Conservation (phyloP, 495 filamentous ascomycete species). For the Arthonia radiata region DNA sequence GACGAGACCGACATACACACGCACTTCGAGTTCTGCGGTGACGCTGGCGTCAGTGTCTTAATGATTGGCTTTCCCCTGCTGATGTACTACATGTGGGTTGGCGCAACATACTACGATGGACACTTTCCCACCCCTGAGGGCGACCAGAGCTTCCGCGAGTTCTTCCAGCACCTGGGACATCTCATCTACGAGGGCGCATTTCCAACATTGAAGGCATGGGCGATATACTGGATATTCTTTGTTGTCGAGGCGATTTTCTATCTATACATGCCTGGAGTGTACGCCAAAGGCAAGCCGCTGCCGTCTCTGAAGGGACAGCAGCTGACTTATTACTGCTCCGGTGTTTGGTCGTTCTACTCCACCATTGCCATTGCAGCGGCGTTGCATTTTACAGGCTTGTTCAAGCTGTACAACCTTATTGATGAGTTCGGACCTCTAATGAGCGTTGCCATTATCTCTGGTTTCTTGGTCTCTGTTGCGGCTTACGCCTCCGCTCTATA, state of each 20-base stretch:
- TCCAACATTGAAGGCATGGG: conserved; percentile 57
- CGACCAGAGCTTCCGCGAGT: conserved; percentile 40
- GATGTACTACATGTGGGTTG: conserved; percentile 99
- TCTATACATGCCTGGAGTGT: conserved; percentile 61
- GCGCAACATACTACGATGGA: conserved; percentile 72
- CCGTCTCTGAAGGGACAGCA: conserved; percentile 58
- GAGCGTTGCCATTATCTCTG: conserved; percentile 73
- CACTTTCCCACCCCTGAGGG: conserved; percentile 42
- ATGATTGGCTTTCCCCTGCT: conserved; percentile 81
- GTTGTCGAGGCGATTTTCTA: conserved; percentile 63
- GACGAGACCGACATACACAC: no score
- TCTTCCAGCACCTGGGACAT: conserved; percentile 35
- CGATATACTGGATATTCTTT: conserved; percentile 82
- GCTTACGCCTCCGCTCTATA: conserved; percentile 64
- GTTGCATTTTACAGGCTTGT: conserved; percentile 60
- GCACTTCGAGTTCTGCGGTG: conserved; percentile 79
- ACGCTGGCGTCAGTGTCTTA: conserved; percentile 46
- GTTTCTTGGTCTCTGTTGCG: conserved; percentile 50
- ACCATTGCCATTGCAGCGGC: conserved; percentile 41
- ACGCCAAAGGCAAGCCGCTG: conserved; percentile 62
- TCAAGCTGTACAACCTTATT: conserved; percentile 79
- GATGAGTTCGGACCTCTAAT: conserved; percentile 88
- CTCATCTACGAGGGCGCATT: conserved; percentile 63
- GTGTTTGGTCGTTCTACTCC: conserved; percentile 60
- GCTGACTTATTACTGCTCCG: conserved; percentile 83